Percentiles rank a stretch among this genome's conserved stretches.
phyloP scores from a whole-genome alignment of 805 yeast species.

The Candida dajiaensis region DNA sequence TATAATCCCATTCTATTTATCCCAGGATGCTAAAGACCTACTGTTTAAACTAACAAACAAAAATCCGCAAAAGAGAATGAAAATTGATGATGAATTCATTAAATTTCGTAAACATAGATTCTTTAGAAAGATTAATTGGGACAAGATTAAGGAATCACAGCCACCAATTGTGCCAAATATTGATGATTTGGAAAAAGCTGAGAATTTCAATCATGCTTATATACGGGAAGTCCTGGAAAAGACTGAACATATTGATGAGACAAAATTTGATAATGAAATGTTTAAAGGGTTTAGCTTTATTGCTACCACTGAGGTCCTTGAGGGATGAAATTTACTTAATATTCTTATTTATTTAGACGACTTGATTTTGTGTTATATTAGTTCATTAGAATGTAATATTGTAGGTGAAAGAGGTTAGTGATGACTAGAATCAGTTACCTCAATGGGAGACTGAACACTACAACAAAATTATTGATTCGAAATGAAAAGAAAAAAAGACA shows the following conservation, averaged over 20 bases:
- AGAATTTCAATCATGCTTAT: constrained; percentile 72
- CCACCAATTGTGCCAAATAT: constrained; percentile 79
- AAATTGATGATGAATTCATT: constrained; percentile 40
- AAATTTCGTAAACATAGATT: constrained; percentile 58
- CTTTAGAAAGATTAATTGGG: constrained; percentile 75
- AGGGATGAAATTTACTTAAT: constrained; percentile 11
- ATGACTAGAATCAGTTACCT: too few species aligned
- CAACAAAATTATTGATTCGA: too few species aligned
- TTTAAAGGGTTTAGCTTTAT: constrained; percentile 42
- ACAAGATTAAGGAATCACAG: constrained; percentile 33
- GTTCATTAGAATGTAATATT: too few species aligned
- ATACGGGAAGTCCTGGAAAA: constrained; percentile 43
- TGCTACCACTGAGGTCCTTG: constrained; percentile 34
- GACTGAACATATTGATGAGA: not conserved
- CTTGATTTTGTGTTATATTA: too few species aligned
- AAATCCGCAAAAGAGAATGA: constrained; percentile 59
- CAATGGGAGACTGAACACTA: too few species aligned
- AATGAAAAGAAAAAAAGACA: too few species aligned
- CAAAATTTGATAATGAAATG: constrained; percentile 15
- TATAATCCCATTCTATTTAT: constrained; percentile 60
- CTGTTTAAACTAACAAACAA: constrained; percentile 60
- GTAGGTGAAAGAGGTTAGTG: too few species aligned
- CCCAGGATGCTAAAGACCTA: constrained; percentile 72
- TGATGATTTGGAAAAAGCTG: constrained; percentile 72
- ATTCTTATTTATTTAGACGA: too few species aligned